A percentile compares a stretch with the other conserved stretches of the same genome.
These are phyloP conservation scores for Spergularia bocconei DNA, from an alignment of 148 eudicot genomes.

Conservation along the genomic window DNA sequence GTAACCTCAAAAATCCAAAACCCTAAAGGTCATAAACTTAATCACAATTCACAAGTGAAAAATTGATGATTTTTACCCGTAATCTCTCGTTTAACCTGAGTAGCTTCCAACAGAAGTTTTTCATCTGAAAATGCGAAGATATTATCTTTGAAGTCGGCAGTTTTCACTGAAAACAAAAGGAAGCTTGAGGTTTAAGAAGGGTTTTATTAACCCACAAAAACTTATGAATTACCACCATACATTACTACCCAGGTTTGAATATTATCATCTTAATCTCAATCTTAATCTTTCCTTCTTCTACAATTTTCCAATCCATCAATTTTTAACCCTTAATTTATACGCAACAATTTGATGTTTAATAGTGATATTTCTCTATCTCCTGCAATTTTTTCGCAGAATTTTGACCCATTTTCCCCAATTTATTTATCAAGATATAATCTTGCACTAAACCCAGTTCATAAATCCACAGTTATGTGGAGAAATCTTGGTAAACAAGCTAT, in stretches of 20 bases:
- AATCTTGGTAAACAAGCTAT: slow-evolving; percentile 41
- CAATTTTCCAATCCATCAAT: slow-evolving; percentile 4
- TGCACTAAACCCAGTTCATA: slow-evolving; percentile 20
- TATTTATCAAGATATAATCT: slow-evolving; percentile 19
- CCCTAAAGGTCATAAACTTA: too few relatives aligned
- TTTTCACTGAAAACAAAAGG: neutral
- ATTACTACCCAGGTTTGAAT: neutral
- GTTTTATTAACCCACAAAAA: slow-evolving; percentile 5
- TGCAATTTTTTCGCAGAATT: slow-evolving; percentile 24
- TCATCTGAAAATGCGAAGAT: too few relatives aligned
- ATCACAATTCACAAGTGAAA: too few relatives aligned
- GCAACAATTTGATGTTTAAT: slow-evolving; percentile 48
- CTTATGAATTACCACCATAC: slow-evolving; percentile 9
- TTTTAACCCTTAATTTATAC: slow-evolving; percentile 13
- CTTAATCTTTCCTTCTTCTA: neutral
- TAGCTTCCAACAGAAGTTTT: too few relatives aligned
- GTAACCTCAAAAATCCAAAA: too few relatives aligned
- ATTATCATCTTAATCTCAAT: slow-evolving; percentile 8
- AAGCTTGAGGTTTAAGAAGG: slow-evolving; percentile 10
- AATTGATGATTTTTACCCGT: too few relatives aligned
- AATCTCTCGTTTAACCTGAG: too few relatives aligned
- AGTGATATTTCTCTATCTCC: slow-evolving; percentile 37
- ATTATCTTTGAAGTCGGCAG: too few relatives aligned
- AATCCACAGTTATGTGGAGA: slow-evolving; percentile 59
- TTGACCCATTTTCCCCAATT: slow-evolving; percentile 27